Base-by-base conservation (phyloP, 768 basidiomycete genomes). In the Leccinum fibrillosum region DNA sequence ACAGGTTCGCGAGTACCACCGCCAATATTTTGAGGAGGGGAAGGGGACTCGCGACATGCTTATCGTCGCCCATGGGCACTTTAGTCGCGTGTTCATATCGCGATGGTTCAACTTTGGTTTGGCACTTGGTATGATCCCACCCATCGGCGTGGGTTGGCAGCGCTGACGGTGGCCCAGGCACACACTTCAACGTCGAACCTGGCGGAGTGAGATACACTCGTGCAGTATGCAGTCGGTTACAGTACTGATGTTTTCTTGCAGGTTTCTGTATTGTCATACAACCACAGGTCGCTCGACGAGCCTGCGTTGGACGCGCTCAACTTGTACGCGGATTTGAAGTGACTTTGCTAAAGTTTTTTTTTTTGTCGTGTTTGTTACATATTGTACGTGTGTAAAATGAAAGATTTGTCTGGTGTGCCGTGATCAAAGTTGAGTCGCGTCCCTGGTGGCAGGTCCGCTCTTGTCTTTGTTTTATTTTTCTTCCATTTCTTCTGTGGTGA, bases 51-150 rank as follows among this genome's bases (percentile, higher is more conserved):
- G 89, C 21, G 93, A 97, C 65, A 87, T 94, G 10, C 80, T 95
- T 58, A 88, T 98, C 66, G 85, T 98, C 59, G 91, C 93, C 1
- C 95, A 98, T 72, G 94, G 90, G 1, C 89, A 94, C 72, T 84
- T 85, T 71, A 90, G 82, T 54, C 83, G 89, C 42, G 81, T 82
- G 49, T 77, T 93, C 64, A 88, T 94, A 54, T 77, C 91, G 13
- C 87, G 93, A 49, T 96, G 93, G 93, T 83, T 90, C 60, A 74
- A 80, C 25, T 83, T 91, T 65, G 84, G 85, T 3, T 75, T 92
- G 23, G 70, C 71, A 11, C 72, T 83, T 37, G 86, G 86, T 84
- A 73, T 12, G 75, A 66, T 52, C 15, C 13, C 13, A 7, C 44
- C 21, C 37, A 12, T 49, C 8, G 49, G n/a, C 30, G 25, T 39